phyloP scores from a whole-genome alignment of 768 basidiomycete genomes.

The Podaxis sp. region DNA sequence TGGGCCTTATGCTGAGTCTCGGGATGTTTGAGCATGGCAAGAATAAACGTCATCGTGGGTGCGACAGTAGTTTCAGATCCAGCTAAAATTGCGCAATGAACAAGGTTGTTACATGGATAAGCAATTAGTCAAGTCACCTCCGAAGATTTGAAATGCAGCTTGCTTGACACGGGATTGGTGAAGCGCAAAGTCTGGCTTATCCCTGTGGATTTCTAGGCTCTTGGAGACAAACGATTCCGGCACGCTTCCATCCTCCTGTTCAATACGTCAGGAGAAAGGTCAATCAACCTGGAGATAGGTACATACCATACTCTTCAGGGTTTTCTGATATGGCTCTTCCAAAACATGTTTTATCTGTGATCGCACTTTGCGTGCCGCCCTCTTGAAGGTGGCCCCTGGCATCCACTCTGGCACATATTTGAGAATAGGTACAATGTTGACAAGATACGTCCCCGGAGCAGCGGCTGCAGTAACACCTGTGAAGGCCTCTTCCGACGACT shows the following conservation, averaged over 20 bases:
- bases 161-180: neutral
- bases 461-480: neutral
- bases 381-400: constrained; percentile 16
- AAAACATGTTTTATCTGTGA: neutral
- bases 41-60: constrained; percentile 20
- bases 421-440: constrained; percentile 7
- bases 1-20: constrained; percentile 27
- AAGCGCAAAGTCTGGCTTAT: neutral
- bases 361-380: neutral
- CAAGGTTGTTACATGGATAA: neutral
- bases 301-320: constrained; percentile 6
- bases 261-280: neutral
- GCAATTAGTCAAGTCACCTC: neutral
- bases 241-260: neutral
- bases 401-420: constrained; percentile 17
- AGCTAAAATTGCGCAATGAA: neutral
- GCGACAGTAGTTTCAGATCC: constrained; percentile 8
- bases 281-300: neutral
- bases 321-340: constrained; percentile 1
- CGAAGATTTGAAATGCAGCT: neutral
- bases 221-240: constrained; percentile 1
- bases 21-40: constrained; percentile 26
- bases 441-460: constrained; percentile 10
- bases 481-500: constrained; percentile 7
- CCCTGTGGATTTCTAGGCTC: neutral